Evolutionary conservation across 805 yeast genomes (phyloP).

Genomic region (Clavispora fructus): DNA sequence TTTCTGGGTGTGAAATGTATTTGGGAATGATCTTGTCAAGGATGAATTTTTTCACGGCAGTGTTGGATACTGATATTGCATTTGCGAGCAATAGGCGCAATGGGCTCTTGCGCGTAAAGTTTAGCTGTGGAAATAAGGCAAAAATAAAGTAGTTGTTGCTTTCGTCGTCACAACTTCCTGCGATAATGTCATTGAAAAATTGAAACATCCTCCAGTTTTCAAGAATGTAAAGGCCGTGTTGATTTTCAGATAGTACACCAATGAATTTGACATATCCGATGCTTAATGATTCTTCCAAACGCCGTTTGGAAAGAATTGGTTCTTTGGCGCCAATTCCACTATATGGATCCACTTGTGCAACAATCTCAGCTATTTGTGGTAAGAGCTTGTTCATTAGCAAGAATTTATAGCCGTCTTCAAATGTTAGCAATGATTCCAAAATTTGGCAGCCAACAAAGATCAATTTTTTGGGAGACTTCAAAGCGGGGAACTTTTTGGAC

Average conservation of each 20-base stretch:
- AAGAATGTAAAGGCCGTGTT: slow-evolving; percentile 61
- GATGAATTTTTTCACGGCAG: slow-evolving; percentile 49
- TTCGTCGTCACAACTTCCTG: slow-evolving; percentile 30
- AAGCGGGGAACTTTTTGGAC: slow-evolving; percentile 7
- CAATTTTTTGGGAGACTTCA: slow-evolving; percentile 50
- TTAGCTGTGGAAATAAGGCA: slow-evolving; percentile 56
- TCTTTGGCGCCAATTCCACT: slow-evolving; percentile 70
- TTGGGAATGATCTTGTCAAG: slow-evolving; percentile 46
- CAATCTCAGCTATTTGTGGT: slow-evolving; percentile 84
- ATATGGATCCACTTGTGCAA: slow-evolving; percentile 78
- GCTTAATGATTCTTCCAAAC: slow-evolving; percentile 61
- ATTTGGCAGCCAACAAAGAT: slow-evolving; percentile 73
- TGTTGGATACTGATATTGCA: slow-evolving; percentile 53
- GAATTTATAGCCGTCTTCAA: slow-evolving; percentile 61
- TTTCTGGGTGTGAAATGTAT: slow-evolving; percentile 30
- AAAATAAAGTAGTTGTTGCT: slow-evolving; percentile 47
- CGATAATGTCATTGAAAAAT: slow-evolving; percentile 66
- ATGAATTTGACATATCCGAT: slow-evolving; percentile 74
- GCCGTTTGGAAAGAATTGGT: slow-evolving; percentile 61
- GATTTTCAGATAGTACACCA: slow-evolving; percentile 61
- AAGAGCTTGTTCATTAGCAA: slow-evolving; percentile 69
- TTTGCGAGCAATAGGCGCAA: slow-evolving; percentile 62
- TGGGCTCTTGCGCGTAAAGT: slow-evolving; percentile 57
- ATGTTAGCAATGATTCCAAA: slow-evolving; percentile 56
- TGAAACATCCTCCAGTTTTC: slow-evolving; percentile 84